Evolutionary conservation across 306 rosid species (phyloP), one percentile per base, ranked within the genome.

Genomic region (Vachellia pachyceras): DNA sequence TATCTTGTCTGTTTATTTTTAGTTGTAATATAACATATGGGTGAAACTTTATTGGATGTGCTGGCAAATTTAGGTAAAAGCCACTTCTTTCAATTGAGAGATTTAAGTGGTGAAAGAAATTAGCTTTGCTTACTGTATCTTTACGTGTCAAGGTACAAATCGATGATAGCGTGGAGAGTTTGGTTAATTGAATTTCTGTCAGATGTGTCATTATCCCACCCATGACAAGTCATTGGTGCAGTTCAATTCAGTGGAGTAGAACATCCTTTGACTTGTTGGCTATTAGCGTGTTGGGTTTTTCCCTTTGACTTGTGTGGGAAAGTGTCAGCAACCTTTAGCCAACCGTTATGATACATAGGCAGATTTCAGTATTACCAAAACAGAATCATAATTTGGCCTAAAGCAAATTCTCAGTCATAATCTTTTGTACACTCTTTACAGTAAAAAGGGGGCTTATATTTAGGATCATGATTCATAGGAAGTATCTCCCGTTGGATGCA

Each of bases 181-280:
- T 35, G 0, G 52, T 41, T 36, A 17, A 25, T 37, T 42, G 74
- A 49, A n/a, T 1, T 65, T 40, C 58, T 50, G 52, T 40, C 17
- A 37, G 22, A 60, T 17, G 8, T 75, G 36, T 35, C 64, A 77
- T 42, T 52, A 40, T 72, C 25, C 25, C 22, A 22, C 69, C 57
- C 33, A 57, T 57, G 68, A 36, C 50, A 57, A 42, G 17, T 23
- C 76, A 73, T 15, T 17, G 0, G 58, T 52, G 2, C 73, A 22
- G 39, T 22, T 17, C 49, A 39, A 36, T 45, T 57, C 68, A 67
- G 17, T 36, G 76, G 55, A 4, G 10, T 37, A 57, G 49, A 36
- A 66, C 55, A 45, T 49, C 10, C 18, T 70, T 73, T 13, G 11
- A 50, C 76, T n/a, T 36, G 17, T 75, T 45, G 44, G 46, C 58